phyloP scores from a whole-genome alignment of 352 stramenopile species.

The Phytophthora melonis region DNA sequence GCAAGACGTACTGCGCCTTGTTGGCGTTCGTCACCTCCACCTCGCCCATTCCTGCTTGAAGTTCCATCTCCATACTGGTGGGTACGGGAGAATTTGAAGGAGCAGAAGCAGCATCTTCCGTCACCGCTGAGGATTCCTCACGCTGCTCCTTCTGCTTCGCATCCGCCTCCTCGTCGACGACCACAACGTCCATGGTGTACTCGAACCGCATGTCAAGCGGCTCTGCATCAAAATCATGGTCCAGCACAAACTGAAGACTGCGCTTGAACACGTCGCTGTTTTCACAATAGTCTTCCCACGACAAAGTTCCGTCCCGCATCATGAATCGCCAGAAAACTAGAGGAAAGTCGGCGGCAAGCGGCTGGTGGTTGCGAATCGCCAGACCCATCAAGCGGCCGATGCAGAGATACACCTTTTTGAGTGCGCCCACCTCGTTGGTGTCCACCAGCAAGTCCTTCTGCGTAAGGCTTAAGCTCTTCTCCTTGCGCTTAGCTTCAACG shows the following conservation, averaged over 20 bases:
- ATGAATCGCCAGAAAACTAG: conserved; percentile 82
- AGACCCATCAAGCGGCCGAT: conserved; percentile 70
- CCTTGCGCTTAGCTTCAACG: conserved; percentile 47
- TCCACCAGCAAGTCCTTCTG: conserved; percentile 56
- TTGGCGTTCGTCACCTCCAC: conserved; percentile 72
- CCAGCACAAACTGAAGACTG: conserved; percentile 71
- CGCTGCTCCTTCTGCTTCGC: conserved; percentile 28
- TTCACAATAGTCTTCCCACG: conserved; percentile 72
- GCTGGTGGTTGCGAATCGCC: conserved; percentile 77
- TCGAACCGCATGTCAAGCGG: conserved; percentile 78
- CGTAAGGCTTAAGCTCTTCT: conserved; percentile 43
- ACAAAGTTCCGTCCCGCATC: conserved; percentile 44
- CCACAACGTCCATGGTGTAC: conserved; percentile 55
- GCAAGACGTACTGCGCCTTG: conserved; percentile 70
- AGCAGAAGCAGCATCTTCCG: conserved; percentile 15
- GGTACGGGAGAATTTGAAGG: conserved; percentile 8
- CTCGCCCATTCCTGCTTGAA: conserved; percentile 43
- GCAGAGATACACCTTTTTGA: conserved; percentile 74
- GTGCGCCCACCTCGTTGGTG: conserved; percentile 38
- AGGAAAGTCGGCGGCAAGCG: conserved; percentile 64
- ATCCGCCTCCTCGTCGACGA: conserved; percentile 33
- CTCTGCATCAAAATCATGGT: conserved; percentile 68
- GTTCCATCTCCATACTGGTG: conserved; percentile 69
- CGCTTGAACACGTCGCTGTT: conserved; percentile 64
- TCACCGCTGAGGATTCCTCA: conserved; percentile 8